Evolutionary conservation across 495 filamentous ascomycete species (phyloP).

Genomic region (Neurospora intermedia): DNA sequence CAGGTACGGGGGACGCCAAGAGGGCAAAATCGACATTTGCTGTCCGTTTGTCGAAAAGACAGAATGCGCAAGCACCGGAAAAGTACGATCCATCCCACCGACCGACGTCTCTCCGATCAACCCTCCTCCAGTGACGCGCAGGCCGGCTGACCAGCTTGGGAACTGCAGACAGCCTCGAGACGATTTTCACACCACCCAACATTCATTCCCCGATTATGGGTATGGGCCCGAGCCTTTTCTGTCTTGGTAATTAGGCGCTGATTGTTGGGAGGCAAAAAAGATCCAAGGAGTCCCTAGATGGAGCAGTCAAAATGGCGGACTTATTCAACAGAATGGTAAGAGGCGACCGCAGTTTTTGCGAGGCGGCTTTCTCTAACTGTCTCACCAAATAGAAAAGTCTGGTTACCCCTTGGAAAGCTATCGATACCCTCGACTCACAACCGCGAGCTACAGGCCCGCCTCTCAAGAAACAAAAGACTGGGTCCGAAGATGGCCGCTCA

Average conservation of each 20-base stretch:
- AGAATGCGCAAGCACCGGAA: constrained; percentile 14
- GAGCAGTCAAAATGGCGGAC: constrained; percentile 9
- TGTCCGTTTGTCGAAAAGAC: background rate
- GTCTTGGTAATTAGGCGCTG: constrained; percentile 5
- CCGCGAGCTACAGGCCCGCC: constrained; percentile 1
- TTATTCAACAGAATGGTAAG: background rate
- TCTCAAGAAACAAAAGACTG: constrained; percentile 19
- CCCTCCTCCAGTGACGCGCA: background rate
- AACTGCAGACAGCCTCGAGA: constrained; percentile 3
- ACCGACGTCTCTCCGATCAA: background rate
- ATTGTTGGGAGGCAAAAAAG: background rate
- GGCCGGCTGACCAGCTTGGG: constrained; percentile 1
- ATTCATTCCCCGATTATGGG: constrained; percentile 25
- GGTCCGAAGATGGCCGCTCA: background rate
- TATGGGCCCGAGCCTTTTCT: constrained; percentile 1
- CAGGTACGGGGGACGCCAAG: background rate
- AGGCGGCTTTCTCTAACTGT: background rate
- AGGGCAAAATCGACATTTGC: background rate
- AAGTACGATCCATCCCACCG: constrained; percentile 3
- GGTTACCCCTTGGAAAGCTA: background rate
- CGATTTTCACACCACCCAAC: constrained; percentile 11
- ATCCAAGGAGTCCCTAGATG: constrained; percentile 11
- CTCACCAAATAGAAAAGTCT: background rate
- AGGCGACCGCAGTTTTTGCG: background rate
- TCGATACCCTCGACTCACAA: constrained; percentile 5